Conservation (phyloP, 306 rosid genomes). For the Senna siamea region DNA sequence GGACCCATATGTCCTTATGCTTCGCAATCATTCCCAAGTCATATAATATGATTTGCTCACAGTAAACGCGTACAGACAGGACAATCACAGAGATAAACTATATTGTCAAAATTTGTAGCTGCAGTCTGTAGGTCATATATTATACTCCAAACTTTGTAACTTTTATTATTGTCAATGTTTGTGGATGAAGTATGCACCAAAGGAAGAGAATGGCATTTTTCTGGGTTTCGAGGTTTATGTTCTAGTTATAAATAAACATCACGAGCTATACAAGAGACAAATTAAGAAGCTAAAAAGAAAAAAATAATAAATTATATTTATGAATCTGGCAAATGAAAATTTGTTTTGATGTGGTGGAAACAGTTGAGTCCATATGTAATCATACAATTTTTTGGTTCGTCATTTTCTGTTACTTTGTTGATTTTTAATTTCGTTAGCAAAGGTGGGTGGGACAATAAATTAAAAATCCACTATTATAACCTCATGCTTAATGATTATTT, state of each 20-base stretch:
- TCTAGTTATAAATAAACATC: no score
- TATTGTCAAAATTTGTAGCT: slow-evolving; percentile 35
- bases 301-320: no score
- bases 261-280: no score
- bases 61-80: no score
- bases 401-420: slow-evolving; percentile 27
- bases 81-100: not conserved
- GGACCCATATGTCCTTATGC: slow-evolving; percentile 55
- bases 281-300: no score
- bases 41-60: slow-evolving; percentile 35
- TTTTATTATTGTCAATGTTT: not conserved
- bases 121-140: no score
- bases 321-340: slow-evolving; percentile 9
- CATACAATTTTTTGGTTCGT: slow-evolving; percentile 26
- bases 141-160: no score
- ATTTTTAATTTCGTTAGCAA: slow-evolving; percentile 11
- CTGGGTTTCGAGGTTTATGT: no score
- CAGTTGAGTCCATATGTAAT: slow-evolving; percentile 2
- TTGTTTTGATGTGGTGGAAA: slow-evolving; percentile 43
- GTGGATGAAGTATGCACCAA: not conserved
- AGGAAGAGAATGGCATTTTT: no score
- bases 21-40: slow-evolving; percentile 38
- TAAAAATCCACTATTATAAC: slow-evolving; percentile 34
- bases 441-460: slow-evolving; percentile 36
- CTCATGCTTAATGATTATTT: slow-evolving; percentile 68